Base-by-base conservation (phyloP, 345 rosid genomes). In the Eutrema yunnanense region DNA sequence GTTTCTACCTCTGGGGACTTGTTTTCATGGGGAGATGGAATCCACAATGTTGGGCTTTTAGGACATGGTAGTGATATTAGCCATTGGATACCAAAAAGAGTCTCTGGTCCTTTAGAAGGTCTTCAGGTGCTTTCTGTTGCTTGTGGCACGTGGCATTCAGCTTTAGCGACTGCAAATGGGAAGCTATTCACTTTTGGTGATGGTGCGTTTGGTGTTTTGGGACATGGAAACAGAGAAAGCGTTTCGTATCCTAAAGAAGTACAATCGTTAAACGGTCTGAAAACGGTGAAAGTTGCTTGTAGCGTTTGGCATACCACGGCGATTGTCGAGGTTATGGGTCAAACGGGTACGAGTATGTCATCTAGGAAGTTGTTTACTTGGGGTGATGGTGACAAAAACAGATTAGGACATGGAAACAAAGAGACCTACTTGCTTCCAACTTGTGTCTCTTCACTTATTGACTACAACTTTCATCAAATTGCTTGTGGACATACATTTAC, bases 291-390 rank as follows among this genome's bases (percentile, higher is more conserved):
- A 82, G 97, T 95, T 68, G 96, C 99, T 8, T 95, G 99, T 67
- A 93, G 97, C 6, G 82, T 89, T 53, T 95, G 99, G 97, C 99
- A 95, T 69, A 92, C 97, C 0, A 93, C 95, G 8, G 99, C 99
- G 5, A 92, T 95, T 32, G 96, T 95, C 2, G 99, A 95, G 79
- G 88, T 90, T 41, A 82, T 80, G 79, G 75, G 82, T 65, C 99
- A 89, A 8, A 16, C 84, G 0, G 92, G 96, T 59, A 50, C 80
- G 7, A 85, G 60, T 63, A 60, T 82, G 65, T 80, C 86, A 14
- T 86, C 97, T 2, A 83, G 88, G 74, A 95, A 95, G 81, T 76
- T 95, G 81, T 95, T 95, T 81, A 89, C 97, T 29, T 95, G 99
- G 99, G 99, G 99, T 22, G 97, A 89, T 77, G 99, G 99, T 14